These are phyloP conservation scores for Podospora pseudoanserina DNA, from an alignment of 495 filamentous ascomycete species.

Conservation along the genomic window DNA sequence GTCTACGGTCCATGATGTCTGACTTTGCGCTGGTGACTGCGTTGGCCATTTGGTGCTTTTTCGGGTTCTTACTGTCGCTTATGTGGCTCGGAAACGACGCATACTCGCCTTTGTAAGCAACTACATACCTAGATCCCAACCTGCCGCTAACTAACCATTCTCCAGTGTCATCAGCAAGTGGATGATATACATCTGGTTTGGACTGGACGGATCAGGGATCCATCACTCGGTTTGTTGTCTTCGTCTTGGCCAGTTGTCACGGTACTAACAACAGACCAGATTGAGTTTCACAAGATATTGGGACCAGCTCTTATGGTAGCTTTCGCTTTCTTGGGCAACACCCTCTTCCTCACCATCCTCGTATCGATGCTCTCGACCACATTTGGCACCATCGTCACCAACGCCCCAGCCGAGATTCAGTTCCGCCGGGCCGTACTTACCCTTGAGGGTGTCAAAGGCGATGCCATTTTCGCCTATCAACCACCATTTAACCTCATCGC, in stretches of 20 bases:
- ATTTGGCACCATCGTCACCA: slow-evolving; percentile 61
- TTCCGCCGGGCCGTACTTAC: slow-evolving; percentile 70
- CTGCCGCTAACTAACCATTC: slow-evolving; percentile 17
- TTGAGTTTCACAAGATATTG: slow-evolving; percentile 61
- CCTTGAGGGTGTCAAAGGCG: slow-evolving; percentile 70
- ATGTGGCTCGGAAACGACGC: slow-evolving; percentile 56
- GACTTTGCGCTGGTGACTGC: slow-evolving; percentile 64
- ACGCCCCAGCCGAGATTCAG: slow-evolving; percentile 66
- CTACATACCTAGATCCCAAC: not conserved
- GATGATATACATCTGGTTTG: slow-evolving; percentile 83
- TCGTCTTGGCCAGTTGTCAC: not conserved
- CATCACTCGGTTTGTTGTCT: slow-evolving; percentile 49
- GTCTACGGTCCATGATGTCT: slow-evolving; percentile 68
- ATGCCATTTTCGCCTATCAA: slow-evolving; percentile 69
- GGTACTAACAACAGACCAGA: slow-evolving; percentile 22
- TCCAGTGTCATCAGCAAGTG: slow-evolving; percentile 65
- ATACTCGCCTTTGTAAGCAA: slow-evolving; percentile 41
- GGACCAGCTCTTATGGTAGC: slow-evolving; percentile 67
- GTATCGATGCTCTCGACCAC: slow-evolving; percentile 73
- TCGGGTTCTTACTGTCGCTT: slow-evolving; percentile 68
- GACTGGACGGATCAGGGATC: slow-evolving; percentile 69
- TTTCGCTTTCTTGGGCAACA: slow-evolving; percentile 72
- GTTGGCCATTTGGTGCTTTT: slow-evolving; percentile 68
- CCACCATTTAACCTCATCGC: slow-evolving; percentile 73
- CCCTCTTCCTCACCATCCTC: slow-evolving; percentile 70